A percentile compares a stretch with the other conserved stretches of the same genome.
phyloP scores from a whole-genome alignment of 2,329 filamentous ascomycete genomes.

The Dactylonectria macrodidyma region DNA sequence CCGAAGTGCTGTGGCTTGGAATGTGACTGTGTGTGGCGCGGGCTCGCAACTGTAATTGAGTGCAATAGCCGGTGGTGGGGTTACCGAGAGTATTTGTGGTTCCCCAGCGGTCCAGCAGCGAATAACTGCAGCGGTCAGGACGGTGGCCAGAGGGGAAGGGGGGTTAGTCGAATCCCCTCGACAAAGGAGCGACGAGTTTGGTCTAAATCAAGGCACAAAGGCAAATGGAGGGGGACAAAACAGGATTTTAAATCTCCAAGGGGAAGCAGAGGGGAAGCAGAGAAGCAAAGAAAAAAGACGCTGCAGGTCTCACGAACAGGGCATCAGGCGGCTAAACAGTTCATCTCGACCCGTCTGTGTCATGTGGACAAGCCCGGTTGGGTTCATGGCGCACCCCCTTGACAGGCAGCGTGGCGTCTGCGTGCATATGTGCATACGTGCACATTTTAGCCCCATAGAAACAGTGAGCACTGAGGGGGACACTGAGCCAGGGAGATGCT shows the following conservation, averaged over 20 bases:
- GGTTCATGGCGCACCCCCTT: constrained; percentile 18
- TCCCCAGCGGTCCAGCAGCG: background rate
- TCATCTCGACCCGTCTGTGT: constrained; percentile 13
- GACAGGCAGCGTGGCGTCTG: constrained; percentile 6
- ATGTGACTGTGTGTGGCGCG: background rate
- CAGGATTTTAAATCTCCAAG: no score
- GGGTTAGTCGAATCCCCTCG: background rate
- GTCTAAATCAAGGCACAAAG: no score
- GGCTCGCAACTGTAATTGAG: background rate
- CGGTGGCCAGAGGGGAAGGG: background rate
- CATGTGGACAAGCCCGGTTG: constrained; percentile 18
- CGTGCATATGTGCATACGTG: background rate
- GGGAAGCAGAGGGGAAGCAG: constrained; percentile 18
- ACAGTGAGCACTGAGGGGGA: no score
- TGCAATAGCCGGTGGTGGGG: constrained; percentile 11
- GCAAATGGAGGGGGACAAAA: no score
- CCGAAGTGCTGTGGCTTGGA: constrained; percentile 23
- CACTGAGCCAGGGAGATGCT: no score
- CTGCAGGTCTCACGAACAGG: background rate
- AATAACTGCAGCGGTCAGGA: background rate
- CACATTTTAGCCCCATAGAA: background rate
- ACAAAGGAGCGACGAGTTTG: background rate
- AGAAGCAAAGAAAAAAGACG: constrained; percentile 26
- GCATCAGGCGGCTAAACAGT: constrained; percentile 4
- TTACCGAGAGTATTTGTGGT: constrained; percentile 7